Evolutionary conservation across 2,329 filamentous ascomycete species (phyloP), one percentile per base, ranked within the genome.

Genomic region (Colletotrichum lindemuthianum): DNA sequence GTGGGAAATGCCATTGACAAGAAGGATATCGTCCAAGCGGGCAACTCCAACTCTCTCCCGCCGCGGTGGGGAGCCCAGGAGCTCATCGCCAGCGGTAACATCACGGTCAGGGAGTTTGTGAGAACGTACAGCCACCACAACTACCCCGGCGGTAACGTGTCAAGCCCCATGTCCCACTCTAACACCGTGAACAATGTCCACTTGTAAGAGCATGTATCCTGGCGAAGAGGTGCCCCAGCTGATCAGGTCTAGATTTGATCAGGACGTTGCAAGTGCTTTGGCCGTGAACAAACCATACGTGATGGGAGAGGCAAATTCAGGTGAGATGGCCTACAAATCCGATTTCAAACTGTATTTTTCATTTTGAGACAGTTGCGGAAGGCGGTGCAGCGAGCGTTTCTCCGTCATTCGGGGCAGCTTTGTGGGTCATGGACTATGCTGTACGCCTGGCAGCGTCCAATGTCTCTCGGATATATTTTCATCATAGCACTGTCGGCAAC

Each of bases 401-500:
- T 57, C 77, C 77, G 12, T 77, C 77, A 1, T 79, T 75, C 53
- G 78, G 78, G 3, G 77, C 77, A 12, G 78, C 70, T 6, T 72
- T 81, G 15, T 80, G 77, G 78, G 73, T 79, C 47, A 67, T 79
- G 8, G 78, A 81, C 71, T 79, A 79, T 51, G 33, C 60, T 2
- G 60, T 64, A 6, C 60, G 60, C 15, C n/a, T 41, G 3, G 60
- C 56, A 10, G 44, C 13, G n/a, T 64, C 60, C 13, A 60, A 64
- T 43, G 60, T 64, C 16, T 60, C 55, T 16, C 58, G 60, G 10
- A 37, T 40, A 0, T 85, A 84, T 67, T 86, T 84, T 75, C 84
- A 86, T 69, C 80, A 82, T 11, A 79, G 83, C 12, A 86, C 84
- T 0, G 78, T 86, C 8, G 82, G 82, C 4, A 82, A 83, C 69